phyloP scores from a whole-genome alignment of 345 rosid species.

The Limnanthes douglasii region DNA sequence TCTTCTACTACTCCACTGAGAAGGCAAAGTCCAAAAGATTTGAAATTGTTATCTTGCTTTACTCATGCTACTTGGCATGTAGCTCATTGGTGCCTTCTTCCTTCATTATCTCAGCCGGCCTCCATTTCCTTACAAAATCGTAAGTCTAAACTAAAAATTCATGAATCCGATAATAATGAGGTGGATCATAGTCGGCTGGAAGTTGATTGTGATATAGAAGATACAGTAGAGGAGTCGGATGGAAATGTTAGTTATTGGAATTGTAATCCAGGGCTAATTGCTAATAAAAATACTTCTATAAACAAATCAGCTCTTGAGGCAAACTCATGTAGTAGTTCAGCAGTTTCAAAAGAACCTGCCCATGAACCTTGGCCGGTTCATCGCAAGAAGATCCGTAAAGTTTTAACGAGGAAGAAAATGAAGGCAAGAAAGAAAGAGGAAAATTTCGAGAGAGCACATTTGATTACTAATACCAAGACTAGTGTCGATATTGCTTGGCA shows the following conservation, averaged over 20 bases:
- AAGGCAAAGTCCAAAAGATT: slow-evolving; percentile 80
- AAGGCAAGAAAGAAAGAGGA: slow-evolving; percentile 74
- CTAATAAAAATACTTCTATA: no score
- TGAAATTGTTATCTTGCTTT: slow-evolving; percentile 76
- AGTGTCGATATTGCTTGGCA: slow-evolving; percentile 85
- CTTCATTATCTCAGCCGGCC: slow-evolving; percentile 27
- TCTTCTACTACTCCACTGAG: slow-evolving; percentile 79
- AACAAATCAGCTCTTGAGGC: no score
- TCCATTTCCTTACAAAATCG: slow-evolving; percentile 28
- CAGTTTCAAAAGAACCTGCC: slow-evolving; percentile 48
- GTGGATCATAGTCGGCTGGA: slow-evolving; percentile 21
- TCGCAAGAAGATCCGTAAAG: slow-evolving; percentile 85
- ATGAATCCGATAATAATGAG: slow-evolving; percentile 23
- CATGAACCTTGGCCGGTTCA: slow-evolving; percentile 79
- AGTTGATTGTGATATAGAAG: slow-evolving; percentile 26
- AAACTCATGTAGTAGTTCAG: no score
- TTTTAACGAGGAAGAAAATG: slow-evolving; percentile 67
- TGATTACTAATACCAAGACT: slow-evolving; percentile 56
- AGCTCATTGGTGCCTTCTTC: slow-evolving; percentile 82
- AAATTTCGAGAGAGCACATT: slow-evolving; percentile 67
- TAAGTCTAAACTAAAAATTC: slow-evolving; percentile 33
- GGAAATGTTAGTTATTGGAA: no score
- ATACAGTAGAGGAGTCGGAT: slow-evolving; percentile 30
- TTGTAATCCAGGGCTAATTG: no score
- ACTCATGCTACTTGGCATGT: slow-evolving; percentile 93